Percentiles rank a stretch among this genome's conserved stretches.
phyloP scores from a whole-genome alignment of 352 stramenopile genomes.

The Pythium aquatile region DNA sequence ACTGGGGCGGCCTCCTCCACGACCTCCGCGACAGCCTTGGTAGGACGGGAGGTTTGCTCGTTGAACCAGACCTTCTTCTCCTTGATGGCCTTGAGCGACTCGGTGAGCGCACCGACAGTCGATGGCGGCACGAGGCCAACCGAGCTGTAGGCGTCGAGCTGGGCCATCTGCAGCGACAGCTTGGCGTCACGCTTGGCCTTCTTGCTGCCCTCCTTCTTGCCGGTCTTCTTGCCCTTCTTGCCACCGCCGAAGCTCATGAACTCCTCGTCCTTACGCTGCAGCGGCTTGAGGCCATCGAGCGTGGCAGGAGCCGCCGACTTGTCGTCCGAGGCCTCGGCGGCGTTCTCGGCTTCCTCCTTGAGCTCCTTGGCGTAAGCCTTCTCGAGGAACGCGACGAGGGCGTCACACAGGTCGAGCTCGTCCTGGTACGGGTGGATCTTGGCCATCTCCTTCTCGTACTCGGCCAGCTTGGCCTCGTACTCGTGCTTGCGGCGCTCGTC shows the following conservation, averaged over 20 bases:
- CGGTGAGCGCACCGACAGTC: conserved; percentile 73
- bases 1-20: conserved; percentile 14
- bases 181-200: conserved; percentile 81
- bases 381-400: conserved; percentile 91
- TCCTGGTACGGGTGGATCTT: conserved; percentile 97
- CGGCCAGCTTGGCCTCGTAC: conserved; percentile 94
- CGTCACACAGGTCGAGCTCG: conserved; percentile 95
- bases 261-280: conserved; percentile 85
- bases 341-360: conserved; percentile 42
- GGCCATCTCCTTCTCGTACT: conserved; percentile 95
- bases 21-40: conserved; percentile 19
- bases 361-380: conserved; percentile 89
- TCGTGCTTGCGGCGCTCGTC: conserved; percentile 79
- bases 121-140: conserved; percentile 90
- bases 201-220: conserved; percentile 55
- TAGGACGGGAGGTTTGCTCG: conserved; percentile 56
- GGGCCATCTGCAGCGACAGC: conserved; percentile 71
- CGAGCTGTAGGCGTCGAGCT: conserved; percentile 90
- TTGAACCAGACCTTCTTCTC: conserved; percentile 94
- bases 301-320: conserved; percentile 52
- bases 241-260: conserved; percentile 73
- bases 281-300: conserved; percentile 92
- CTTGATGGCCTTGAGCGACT: conserved; percentile 92
- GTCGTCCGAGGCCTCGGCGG: conserved; percentile 36
- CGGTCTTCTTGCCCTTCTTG: conserved; percentile 73